Evolutionary conservation across 1,139 yeast species (phyloP).

Genomic region (Nadsonia starkeyi-henricii): DNA sequence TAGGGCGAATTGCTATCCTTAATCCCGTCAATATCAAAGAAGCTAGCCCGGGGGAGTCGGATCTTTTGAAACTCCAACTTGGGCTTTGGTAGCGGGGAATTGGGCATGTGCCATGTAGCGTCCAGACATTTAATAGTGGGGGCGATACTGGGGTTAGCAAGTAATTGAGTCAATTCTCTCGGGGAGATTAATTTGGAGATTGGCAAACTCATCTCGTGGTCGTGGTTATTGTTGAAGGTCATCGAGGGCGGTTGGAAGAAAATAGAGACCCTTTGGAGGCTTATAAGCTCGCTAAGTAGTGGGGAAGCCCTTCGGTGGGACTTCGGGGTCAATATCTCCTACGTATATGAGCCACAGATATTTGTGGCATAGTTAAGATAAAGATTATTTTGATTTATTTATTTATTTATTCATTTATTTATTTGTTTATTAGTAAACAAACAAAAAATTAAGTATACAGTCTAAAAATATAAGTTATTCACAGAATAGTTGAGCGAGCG

Average conservation of each 20-base stretch:
- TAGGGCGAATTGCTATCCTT: conserved; percentile 43
- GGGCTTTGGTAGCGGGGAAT: conserved; percentile 48
- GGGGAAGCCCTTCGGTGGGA: background rate
- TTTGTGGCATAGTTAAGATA: too few species aligned
- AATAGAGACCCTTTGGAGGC: too few species aligned
- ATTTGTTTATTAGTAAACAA: too few species aligned
- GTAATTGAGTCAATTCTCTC: conserved; percentile 6
- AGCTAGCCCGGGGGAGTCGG: conserved; percentile 55
- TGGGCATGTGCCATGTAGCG: conserved; percentile 89
- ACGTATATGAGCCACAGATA: too few species aligned
- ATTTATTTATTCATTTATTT: too few species aligned
- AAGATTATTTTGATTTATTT: too few species aligned
- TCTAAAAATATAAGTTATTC: too few species aligned
- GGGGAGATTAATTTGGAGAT: conserved; percentile 5
- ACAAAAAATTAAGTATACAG: too few species aligned
- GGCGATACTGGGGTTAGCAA: background rate
- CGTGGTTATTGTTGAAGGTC: conserved; percentile 3
- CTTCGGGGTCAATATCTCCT: too few species aligned
- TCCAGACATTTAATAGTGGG: conserved; percentile 33
- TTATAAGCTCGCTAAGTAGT: background rate
- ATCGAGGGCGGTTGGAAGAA: too few species aligned
- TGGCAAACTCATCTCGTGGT: conserved; percentile 4
- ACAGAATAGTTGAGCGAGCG: too few species aligned
- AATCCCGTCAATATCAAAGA: conserved; percentile 65
- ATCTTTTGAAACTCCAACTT: conserved; percentile 32